Evolutionary conservation across 768 basidiomycete genomes (phyloP).

Genomic region (Cystobasidiopsis lactophilus): DNA sequence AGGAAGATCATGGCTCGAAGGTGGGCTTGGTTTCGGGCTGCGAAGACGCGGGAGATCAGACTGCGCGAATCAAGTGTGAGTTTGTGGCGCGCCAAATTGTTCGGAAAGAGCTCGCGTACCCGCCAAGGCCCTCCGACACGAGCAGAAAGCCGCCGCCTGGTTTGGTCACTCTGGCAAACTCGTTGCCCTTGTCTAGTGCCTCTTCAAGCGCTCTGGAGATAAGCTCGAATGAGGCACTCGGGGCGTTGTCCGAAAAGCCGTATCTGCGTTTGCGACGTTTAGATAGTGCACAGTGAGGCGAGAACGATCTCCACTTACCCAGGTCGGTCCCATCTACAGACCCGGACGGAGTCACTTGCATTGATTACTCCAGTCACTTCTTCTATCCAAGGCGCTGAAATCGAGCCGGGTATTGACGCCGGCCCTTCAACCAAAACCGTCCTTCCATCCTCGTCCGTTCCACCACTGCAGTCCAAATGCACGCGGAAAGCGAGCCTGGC

Average conservation of each 20-base stretch:
- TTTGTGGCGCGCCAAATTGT: neutral
- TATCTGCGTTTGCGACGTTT: neutral
- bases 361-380: neutral
- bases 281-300: neutral
- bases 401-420: neutral
- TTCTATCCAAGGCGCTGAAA: neutral
- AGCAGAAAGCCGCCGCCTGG: neutral
- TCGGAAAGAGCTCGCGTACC: neutral
- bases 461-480: neutral
- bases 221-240: neutral
- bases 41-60: neutral
- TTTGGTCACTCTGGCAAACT: neutral
- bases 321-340: neutral
- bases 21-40: neutral
- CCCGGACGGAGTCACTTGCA: neutral
- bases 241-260: neutral
- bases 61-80: neutral
- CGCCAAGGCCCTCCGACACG: neutral
- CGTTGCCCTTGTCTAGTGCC: neutral
- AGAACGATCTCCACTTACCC: neutral
- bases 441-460: neutral
- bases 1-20: neutral
- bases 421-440: neutral
- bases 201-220: neutral
- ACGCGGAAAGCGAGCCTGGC: neutral